Percentiles rank a stretch among this genome's conserved stretches.
phyloP scores from a whole-genome alignment of 192 early-diverging fungal species.

The Linnemannia zychae region DNA sequence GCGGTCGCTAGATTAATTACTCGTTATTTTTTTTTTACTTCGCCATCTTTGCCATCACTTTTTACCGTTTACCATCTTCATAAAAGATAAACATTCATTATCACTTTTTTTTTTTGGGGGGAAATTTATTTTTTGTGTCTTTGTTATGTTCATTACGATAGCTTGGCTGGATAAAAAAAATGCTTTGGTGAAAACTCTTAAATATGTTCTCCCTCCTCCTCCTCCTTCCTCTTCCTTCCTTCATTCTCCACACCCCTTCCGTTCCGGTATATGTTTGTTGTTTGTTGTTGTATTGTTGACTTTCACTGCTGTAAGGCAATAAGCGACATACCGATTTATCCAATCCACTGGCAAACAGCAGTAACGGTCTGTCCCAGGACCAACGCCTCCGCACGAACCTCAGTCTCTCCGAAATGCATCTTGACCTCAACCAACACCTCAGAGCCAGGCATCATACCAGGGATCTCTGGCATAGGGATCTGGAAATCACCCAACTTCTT shows the following conservation, averaged over 20 bases:
- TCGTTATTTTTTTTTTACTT: neutral
- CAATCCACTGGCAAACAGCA: slow-evolving; percentile 64
- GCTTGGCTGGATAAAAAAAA: neutral
- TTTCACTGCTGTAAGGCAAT: neutral
- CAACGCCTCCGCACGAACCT: slow-evolving; percentile 51
- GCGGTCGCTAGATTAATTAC: slow-evolving; percentile 24
- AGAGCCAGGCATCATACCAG: slow-evolving; percentile 50
- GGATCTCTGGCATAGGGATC: slow-evolving; percentile 55
- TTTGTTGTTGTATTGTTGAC: neutral
- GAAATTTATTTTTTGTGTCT: slow-evolving; percentile 2
- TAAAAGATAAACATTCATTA: neutral
- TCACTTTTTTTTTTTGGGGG: slow-evolving; percentile 3
- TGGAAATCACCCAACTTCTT: slow-evolving; percentile 56
- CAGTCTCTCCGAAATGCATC: slow-evolving; percentile 57
- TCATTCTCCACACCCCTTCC: neutral
- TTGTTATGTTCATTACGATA: neutral
- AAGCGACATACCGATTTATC: slow-evolving; percentile 15
- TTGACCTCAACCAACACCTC: slow-evolving; percentile 56
- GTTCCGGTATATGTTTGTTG: slow-evolving; percentile 9
- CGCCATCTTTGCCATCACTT: no score
- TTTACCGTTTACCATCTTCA: no score
- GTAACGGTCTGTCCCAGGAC: slow-evolving; percentile 58
- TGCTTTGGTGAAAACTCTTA: neutral
- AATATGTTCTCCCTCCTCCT: neutral
- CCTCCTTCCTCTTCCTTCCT: neutral